Base-by-base conservation (phyloP, 1,139 yeast genomes). In the Hyphopichia burtonii region DNA sequence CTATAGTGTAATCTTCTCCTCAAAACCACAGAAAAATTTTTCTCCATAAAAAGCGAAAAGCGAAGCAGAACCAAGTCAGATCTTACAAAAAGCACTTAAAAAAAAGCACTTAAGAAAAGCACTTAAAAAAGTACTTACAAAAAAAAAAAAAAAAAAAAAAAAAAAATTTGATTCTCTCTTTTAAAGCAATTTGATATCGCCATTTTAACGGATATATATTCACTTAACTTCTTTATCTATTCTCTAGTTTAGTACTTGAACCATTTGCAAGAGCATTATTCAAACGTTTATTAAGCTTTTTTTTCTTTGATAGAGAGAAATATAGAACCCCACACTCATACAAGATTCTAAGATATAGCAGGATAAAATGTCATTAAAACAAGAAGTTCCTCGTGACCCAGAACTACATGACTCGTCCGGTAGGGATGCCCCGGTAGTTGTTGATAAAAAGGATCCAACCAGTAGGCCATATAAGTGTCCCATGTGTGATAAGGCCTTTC, bases 401-500 rank as follows among this genome's bases (percentile, higher is more conserved):
- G n/a, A 25, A 8, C 12, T 25, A 12, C n/a, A 25, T 8, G 28
- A 25, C 7, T 5, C 28, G 4, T 25, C 28, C 6, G 23, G 9
- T 6, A 9, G 6, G 28, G 11, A 25, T 25, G n/a, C 7, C 4
- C 28, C 28, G 12, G 28, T 25, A 9, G n/a, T 25, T 5, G 28
- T 25, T 25, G 28, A 25, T 25, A 25, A 25, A 12, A 61, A 60
- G 47, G 68, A 63, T 41, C 63, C 66, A 9, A 40, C 52, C 31
- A 56, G 62, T 11, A 59, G 94, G 51, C 97, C 97, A 4, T 90
- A 87, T 71, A 86, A 88, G 60, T 91, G 98, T 56, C 91, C 96
- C 15, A 78, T 86, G 58, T 91, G 98, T 65, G 86, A 84, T 43
- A 88, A 91, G 68, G 96, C 96, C 1, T 91, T 91, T 61, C 96